Conservation (phyloP, 495 filamentous ascomycete species). For the Penicillium bovifimosum region DNA sequence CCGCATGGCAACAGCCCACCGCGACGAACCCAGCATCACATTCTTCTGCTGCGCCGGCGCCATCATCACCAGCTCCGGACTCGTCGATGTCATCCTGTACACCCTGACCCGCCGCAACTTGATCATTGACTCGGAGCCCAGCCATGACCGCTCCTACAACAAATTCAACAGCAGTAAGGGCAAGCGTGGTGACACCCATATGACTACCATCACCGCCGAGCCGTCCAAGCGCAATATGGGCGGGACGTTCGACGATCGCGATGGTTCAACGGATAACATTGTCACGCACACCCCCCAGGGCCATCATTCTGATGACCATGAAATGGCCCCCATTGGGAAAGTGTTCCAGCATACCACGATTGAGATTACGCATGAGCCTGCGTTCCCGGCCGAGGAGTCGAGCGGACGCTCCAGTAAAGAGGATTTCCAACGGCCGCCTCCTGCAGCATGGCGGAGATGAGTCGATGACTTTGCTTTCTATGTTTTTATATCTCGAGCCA, state of each 20-base stretch:
- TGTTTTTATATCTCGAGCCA: neutral
- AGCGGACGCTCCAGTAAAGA: slow-evolving; percentile 34
- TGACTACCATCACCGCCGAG: slow-evolving; percentile 35
- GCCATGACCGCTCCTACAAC: slow-evolving; percentile 34
- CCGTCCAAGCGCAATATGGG: slow-evolving; percentile 21
- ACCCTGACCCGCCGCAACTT: slow-evolving; percentile 56
- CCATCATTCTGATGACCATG: slow-evolving; percentile 10
- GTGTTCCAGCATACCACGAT: slow-evolving; percentile 46
- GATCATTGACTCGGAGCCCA: slow-evolving; percentile 41
- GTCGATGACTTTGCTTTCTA: neutral
- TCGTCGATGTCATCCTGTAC: slow-evolving; percentile 69
- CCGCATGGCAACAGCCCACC: slow-evolving; percentile 60
- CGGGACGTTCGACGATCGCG: slow-evolving; percentile 20
- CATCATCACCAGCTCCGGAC: slow-evolving; percentile 67
- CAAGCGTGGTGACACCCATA: slow-evolving; percentile 22
- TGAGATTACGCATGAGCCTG: slow-evolving; percentile 39
- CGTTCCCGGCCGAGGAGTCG: slow-evolving; percentile 23
- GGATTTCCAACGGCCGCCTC: slow-evolving; percentile 14
- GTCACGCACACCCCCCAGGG: slow-evolving; percentile 19
- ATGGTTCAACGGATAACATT: slow-evolving; percentile 40
- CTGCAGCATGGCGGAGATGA: slow-evolving; percentile 3
- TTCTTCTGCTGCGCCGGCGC: slow-evolving; percentile 69
- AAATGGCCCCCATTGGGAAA: slow-evolving; percentile 35
- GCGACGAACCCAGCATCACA: slow-evolving; percentile 43
- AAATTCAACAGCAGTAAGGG: slow-evolving; percentile 31